Percentiles rank a stretch among this genome's conserved stretches.
Conservation (phyloP, 2,329 filamentous ascomycete species). For the Fonsecaea multimorphosa region DNA sequence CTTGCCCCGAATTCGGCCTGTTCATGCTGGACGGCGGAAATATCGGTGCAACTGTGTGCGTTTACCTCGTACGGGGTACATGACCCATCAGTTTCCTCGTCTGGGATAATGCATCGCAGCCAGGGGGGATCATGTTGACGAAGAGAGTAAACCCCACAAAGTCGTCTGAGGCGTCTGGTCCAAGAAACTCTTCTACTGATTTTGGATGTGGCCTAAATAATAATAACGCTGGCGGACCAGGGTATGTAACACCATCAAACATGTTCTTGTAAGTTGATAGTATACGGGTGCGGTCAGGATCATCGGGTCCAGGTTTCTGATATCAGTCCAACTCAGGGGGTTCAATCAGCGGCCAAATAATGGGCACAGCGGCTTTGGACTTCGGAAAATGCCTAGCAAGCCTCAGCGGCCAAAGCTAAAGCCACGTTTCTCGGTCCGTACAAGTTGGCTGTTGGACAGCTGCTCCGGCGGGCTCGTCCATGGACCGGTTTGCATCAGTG, state of each 20-base stretch:
- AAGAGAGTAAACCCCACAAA: not conserved
- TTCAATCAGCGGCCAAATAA: not conserved
- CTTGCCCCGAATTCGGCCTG: constrained; percentile 15
- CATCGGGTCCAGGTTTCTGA: constrained; percentile 2
- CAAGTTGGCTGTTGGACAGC: constrained; percentile 16
- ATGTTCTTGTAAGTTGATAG: not conserved
- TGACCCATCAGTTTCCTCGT: constrained; percentile 4
- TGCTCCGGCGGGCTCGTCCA: constrained; percentile 11
- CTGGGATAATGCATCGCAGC: constrained; percentile 1
- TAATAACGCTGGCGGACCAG: not conserved
- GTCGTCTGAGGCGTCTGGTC: not conserved
- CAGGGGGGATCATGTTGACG: constrained; percentile 2
- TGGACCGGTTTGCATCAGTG: constrained; percentile 30
- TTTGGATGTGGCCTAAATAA: not conserved
- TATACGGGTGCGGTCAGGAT: not conserved
- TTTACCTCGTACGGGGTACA: constrained; percentile 1
- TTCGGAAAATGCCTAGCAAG: constrained; percentile 1
- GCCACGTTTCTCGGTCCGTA: constrained; percentile 36
- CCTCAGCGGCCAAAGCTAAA: constrained; percentile 31
- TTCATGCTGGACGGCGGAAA: constrained; percentile 16
- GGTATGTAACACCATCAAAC: constrained; percentile 1
- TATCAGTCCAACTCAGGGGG: not conserved
- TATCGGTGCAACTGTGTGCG: constrained; percentile 8
- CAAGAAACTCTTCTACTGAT: constrained; percentile 2
- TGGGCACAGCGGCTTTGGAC: constrained; percentile 2